phyloP scores from a whole-genome alignment of 2,329 filamentous ascomycete species.

The Fusarium buxicola region DNA sequence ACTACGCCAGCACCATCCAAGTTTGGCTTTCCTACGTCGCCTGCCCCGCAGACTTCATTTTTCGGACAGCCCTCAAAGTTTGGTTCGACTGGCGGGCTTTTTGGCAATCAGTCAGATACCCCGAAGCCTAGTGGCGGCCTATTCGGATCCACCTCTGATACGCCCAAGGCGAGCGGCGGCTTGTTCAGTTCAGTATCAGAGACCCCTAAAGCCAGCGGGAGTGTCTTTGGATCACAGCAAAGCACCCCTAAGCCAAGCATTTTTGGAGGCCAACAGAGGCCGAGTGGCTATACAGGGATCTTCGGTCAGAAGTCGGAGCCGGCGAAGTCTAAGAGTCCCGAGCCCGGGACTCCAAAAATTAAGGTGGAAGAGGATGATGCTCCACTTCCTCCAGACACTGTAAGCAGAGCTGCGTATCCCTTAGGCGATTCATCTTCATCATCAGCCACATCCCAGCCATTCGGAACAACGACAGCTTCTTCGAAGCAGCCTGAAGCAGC shows the following conservation, averaged over 20 bases:
- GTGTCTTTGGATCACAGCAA: slow-evolving; percentile 40
- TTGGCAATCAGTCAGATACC: slow-evolving; percentile 45
- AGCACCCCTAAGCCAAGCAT: slow-evolving; percentile 37
- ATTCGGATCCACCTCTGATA: slow-evolving; percentile 41
- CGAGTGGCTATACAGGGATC: slow-evolving; percentile 36
- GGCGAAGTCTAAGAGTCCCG: slow-evolving; percentile 22
- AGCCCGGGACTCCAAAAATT: slow-evolving; percentile 49
- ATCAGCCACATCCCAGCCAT: slow-evolving; percentile 57
- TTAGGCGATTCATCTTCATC: slow-evolving; percentile 65
- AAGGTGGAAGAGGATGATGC: slow-evolving; percentile 53
- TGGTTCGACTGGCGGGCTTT: slow-evolving; percentile 44
- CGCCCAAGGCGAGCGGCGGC: slow-evolving; percentile 31
- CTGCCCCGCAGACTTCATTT: slow-evolving; percentile 47
- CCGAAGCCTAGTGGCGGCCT: slow-evolving; percentile 42
- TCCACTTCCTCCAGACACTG: slow-evolving; percentile 67
- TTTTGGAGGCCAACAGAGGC: slow-evolving; percentile 41
- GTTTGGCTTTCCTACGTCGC: slow-evolving; percentile 55
- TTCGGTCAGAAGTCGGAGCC: slow-evolving; percentile 41
- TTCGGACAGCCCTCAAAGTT: slow-evolving; percentile 53
- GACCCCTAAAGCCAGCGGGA: slow-evolving; percentile 44
- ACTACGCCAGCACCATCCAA: slow-evolving; percentile 63
- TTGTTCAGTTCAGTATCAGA: slow-evolving; percentile 44
- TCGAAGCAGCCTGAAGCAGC: slow-evolving; percentile 47
- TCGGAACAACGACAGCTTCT: slow-evolving; percentile 46
- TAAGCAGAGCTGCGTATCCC: slow-evolving; percentile 63